Percentiles rank a stretch among this genome's conserved stretches.
Evolutionary conservation across 2,329 filamentous ascomycete species (phyloP).

Genomic region (Monilinia aucupariae): DNA sequence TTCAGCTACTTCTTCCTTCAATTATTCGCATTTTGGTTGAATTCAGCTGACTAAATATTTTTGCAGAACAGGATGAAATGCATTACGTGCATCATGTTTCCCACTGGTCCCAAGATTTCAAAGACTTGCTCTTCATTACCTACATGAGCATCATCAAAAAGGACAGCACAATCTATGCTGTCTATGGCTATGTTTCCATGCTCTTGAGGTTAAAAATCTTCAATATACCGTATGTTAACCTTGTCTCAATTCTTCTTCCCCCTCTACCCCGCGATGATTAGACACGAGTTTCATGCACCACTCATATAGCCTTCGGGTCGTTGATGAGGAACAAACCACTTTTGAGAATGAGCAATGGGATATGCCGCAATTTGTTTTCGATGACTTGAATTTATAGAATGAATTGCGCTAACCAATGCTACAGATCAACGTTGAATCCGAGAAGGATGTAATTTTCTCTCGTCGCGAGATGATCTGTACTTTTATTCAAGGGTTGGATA

Average conservation of each 20-base stretch:
- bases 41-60: neutral
- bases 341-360: conserved; percentile 11
- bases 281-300: conserved; percentile 94
- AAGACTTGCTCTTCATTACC: neutral
- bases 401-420: neutral
- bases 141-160: neutral
- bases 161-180: neutral
- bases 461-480: no score
- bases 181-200: neutral
- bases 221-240: neutral
- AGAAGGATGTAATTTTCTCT: neutral
- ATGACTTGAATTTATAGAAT: neutral
- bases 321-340: conserved; percentile 70
- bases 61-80: neutral
- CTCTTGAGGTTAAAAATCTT: neutral
- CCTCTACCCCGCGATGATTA: conserved; percentile 69
- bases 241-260: neutral
- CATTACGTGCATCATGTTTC: neutral
- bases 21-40: neutral
- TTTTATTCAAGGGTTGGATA: neutral
- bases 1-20: neutral
- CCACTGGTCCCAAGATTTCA: neutral
- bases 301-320: conserved; percentile 83
- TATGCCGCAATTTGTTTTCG: neutral
- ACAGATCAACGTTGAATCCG: neutral